These are phyloP conservation scores for Globisporangium okanoganense DNA, from an alignment of 352 stramenopile species.

Conservation along the genomic window DNA sequence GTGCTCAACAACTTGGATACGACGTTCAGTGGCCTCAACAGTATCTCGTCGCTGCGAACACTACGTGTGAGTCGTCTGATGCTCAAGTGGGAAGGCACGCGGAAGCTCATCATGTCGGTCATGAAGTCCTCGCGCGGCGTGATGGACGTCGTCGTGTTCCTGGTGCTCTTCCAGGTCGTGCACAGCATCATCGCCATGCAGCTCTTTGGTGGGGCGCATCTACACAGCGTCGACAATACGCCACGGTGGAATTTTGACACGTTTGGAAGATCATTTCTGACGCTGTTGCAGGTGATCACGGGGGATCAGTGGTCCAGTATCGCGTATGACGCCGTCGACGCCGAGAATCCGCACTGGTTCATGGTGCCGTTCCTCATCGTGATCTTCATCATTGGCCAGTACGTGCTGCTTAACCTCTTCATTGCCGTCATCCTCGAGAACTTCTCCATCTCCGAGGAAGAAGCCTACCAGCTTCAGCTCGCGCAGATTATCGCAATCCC, in stretches of 20 bases:
- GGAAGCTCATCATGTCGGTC: constrained; percentile 75
- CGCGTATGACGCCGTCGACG: constrained; percentile 68
- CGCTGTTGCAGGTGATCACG: constrained; percentile 73
- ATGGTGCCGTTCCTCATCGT: constrained; percentile 74
- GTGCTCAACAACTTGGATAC: constrained; percentile 60
- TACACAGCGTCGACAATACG: constrained; percentile 34
- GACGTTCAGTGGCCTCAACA: constrained; percentile 57
- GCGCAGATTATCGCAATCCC: constrained; percentile 79
- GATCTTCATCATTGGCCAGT: constrained; percentile 74
- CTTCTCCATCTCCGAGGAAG: constrained; percentile 76
- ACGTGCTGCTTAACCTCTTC: constrained; percentile 80
- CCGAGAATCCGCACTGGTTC: constrained; percentile 56
- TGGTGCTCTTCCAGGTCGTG: constrained; percentile 76
- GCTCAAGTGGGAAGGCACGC: constrained; percentile 78
- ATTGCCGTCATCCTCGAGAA: constrained; percentile 85
- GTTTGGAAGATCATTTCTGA: constrained; percentile 66
- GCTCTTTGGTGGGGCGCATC: constrained; percentile 58
- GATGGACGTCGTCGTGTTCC: constrained; percentile 69
- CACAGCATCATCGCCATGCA: constrained; percentile 76
- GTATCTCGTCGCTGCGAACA: constrained; percentile 61
- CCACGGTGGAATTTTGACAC: constrained; percentile 83
- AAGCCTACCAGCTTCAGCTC: constrained; percentile 80
- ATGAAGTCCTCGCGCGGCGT: constrained; percentile 77
- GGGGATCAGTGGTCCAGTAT: constrained; percentile 78
- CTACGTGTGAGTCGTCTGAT: constrained; percentile 69